Evolutionary conservation across 2,329 filamentous ascomycete species (phyloP).

Genomic region (Penicillium sp.): DNA sequence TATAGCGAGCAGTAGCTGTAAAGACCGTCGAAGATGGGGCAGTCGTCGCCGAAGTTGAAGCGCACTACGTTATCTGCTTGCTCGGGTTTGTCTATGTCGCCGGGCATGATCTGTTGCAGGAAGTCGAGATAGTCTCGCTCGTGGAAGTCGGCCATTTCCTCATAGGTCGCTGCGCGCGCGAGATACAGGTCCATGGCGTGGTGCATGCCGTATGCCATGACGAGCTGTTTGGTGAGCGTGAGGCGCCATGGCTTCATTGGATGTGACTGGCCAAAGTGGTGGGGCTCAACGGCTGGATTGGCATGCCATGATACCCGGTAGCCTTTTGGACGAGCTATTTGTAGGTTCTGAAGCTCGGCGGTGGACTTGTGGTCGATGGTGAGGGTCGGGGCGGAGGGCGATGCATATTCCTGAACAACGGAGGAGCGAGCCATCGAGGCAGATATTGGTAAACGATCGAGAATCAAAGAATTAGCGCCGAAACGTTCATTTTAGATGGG

Average conservation of each 20-base stretch:
- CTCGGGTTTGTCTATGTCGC: constrained; percentile 64
- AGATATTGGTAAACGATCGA: background rate
- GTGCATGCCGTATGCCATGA: constrained; percentile 92
- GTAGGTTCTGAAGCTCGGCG: constrained; percentile 57
- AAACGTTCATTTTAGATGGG: background rate
- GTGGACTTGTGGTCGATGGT: constrained; percentile 53
- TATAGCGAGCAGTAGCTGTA: constrained; percentile 96
- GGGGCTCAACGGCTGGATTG: constrained; percentile 90
- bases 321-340: constrained; percentile 75
- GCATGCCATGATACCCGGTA: constrained; percentile 94
- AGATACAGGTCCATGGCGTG: constrained; percentile 95
- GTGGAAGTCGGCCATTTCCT: constrained; percentile 86
- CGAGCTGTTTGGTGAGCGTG: constrained; percentile 89
- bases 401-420: constrained; percentile 51
- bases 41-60: constrained; percentile 91
- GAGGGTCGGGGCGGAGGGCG: constrained; percentile 44
- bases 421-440: constrained; percentile 42
- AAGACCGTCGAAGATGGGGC: constrained; percentile 91
- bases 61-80: constrained; percentile 58
- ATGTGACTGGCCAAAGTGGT: constrained; percentile 95
- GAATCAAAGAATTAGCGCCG: background rate
- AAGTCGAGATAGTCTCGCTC: constrained; percentile 88
- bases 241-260: constrained; percentile 99
- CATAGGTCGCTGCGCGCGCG: constrained; percentile 76
- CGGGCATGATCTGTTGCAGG: constrained; percentile 68